A percentile compares a stretch with the other conserved stretches of the same genome.
These are phyloP conservation scores for Erigeron philadelphicus DNA, from an alignment of 140 eudicot genomes.

Conservation along the genomic window DNA sequence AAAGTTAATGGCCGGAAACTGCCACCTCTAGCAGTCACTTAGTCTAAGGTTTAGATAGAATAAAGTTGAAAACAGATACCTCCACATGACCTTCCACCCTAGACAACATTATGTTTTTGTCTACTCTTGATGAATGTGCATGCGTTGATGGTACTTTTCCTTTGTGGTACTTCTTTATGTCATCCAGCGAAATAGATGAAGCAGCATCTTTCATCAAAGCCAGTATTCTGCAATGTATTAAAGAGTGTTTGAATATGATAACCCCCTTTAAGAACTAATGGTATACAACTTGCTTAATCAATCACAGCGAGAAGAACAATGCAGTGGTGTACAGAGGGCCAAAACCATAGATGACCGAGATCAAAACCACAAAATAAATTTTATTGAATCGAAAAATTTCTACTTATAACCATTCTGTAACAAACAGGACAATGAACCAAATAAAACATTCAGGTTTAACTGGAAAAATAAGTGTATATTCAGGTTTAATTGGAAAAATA, in stretches of 20 bases:
- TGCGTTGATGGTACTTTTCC: constrained; percentile 41
- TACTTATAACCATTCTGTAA: too few relatives aligned
- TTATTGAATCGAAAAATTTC: too few relatives aligned
- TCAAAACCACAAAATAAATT: too few relatives aligned
- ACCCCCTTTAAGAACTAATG: not conserved
- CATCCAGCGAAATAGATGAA: constrained; percentile 55
- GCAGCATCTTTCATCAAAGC: constrained; percentile 55
- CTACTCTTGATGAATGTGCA: constrained; percentile 34
- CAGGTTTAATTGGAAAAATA: too few relatives aligned
- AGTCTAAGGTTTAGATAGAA: not conserved
- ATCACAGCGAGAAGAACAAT: not conserved
- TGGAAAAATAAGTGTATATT: too few relatives aligned
- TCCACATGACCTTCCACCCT: constrained; percentile 73
- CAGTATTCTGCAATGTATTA: constrained; percentile 47
- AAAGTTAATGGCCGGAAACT: not conserved
- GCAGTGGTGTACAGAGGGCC: not conserved
- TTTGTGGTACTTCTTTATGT: constrained; percentile 42
- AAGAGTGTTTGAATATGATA: constrained; percentile 2
- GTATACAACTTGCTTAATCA: not conserved
- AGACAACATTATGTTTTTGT: constrained; percentile 53
- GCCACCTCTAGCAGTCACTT: not conserved
- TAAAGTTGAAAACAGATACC: constrained; percentile 35
- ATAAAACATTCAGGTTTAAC: too few relatives aligned
- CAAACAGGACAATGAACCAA: too few relatives aligned
- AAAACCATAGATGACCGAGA: not conserved